Conservation (phyloP, 2,329 filamentous ascomycete genomes). For the Daldinia sp. region DNA sequence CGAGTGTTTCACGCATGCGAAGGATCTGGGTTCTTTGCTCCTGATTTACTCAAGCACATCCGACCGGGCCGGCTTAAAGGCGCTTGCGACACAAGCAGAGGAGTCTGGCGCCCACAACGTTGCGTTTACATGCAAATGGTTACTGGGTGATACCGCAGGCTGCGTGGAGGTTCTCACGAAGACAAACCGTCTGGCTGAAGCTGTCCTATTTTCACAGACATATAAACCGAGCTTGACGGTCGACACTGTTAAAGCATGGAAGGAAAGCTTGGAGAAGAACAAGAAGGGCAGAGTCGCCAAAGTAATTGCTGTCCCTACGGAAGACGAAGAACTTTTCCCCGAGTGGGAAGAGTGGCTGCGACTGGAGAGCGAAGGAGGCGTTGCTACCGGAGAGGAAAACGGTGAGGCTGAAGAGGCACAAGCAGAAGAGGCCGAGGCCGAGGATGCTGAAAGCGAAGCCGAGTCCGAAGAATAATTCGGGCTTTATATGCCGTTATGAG, state of each 20-base stretch:
- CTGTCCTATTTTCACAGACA: conserved; percentile 92
- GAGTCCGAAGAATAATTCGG: conserved; percentile 41
- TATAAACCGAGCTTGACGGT: conserved; percentile 86
- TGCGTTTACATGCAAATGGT: conserved; percentile 91
- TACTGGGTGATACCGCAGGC: conserved; percentile 82
- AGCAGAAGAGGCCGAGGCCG: conserved; percentile 43
- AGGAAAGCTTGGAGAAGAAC: conserved; percentile 81
- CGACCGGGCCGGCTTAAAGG: conserved; percentile 78
- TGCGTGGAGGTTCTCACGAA: conserved; percentile 84
- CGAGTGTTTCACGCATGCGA: conserved; percentile 92
- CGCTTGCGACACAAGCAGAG: conserved; percentile 80
- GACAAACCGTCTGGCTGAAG: conserved; percentile 85
- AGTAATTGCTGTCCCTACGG: conserved; percentile 83
- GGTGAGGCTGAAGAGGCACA: conserved; percentile 43
- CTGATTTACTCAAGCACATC: conserved; percentile 89
- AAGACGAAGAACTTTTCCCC: conserved; percentile 90
- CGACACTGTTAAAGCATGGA: conserved; percentile 81
- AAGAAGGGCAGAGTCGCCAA: conserved; percentile 89
- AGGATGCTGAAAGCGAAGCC: conserved; percentile 42
- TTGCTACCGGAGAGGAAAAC: conserved; percentile 51
- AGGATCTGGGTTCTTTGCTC: conserved; percentile 88
- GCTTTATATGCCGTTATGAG: conserved; percentile 11
- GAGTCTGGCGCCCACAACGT: conserved; percentile 88
- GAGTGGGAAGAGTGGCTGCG: conserved; percentile 94
- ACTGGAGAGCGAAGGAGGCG: conserved; percentile 78